Evolutionary conservation across 495 filamentous ascomycete genomes (phyloP), one percentile per base, ranked within the genome.

Genomic region (Poronia punctata): DNA sequence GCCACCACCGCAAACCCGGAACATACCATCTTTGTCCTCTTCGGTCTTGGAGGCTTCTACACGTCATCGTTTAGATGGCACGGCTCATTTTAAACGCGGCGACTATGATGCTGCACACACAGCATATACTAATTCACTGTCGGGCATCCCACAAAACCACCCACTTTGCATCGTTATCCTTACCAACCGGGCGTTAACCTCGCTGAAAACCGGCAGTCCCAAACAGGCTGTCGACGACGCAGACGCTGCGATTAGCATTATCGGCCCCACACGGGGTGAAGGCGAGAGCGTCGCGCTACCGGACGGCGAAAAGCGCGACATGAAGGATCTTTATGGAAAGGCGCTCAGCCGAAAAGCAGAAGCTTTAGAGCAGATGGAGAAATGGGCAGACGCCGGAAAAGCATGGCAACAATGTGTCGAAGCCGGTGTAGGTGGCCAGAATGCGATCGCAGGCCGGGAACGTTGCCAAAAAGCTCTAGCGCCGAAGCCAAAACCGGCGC

Each of bases 261-360:
- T 98, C 43, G 92, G 92, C 0, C 71, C 80, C 1, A 70, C 73
- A 2, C 82, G 75, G 35, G 93, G 93, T 19, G 82, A 85, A 47
- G 75, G 70, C 8, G 92, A 98, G 63, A 74, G 57, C 5, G 86
- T 98, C 37, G 75, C 83, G 19, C 67, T 92, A 2, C 49, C 55
- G 14, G 56, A 61, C 18, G 55, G 60, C 3, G 72, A 81, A 12
- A 70, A 73, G 19, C 93, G 95, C 44, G 81, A 86, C 29, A 96
- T 98, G 89, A 81, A 74, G 31, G 86, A 90, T 26, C 86, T 94
- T 55, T 97, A 80, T 60, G 86, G 84, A 34, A 97, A 96, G 61
- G 89, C 88, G 0, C 69, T 95, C 28, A 88, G 82, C 60, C 82
- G 93, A 40, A 96, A 96, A 68, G 92, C 93, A 10, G 93, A 97